Evolutionary conservation across 176 grass and related monocot genomes (phyloP).

Genomic region (Raddia distichophylla): DNA sequence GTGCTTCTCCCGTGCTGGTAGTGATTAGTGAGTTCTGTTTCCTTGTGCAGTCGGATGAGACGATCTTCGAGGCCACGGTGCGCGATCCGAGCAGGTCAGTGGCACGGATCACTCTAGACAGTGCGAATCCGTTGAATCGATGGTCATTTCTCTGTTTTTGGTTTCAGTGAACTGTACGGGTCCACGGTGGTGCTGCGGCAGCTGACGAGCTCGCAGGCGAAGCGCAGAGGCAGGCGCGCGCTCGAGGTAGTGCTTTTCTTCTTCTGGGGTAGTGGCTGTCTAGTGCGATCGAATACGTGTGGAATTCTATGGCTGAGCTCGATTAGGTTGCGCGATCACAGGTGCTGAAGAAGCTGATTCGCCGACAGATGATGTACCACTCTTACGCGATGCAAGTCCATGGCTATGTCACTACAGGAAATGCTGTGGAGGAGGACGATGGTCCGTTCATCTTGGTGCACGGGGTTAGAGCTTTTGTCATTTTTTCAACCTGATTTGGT

Average conservation of each 20-base stretch:
- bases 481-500: constrained; percentile 26
- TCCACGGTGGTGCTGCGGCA: constrained; percentile 88
- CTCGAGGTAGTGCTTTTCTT: constrained; percentile 65
- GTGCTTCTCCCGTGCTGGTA: constrained; percentile 19
- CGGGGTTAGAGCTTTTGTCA: constrained; percentile 55
- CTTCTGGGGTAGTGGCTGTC: constrained; percentile 11
- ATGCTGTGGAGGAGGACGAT: constrained; percentile 44
- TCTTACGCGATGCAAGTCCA: constrained; percentile 96
- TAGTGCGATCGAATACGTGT: constrained; percentile 3
- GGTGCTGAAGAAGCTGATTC: constrained; percentile 90
- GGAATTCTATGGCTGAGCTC: constrained; percentile 20
- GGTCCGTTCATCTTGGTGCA: constrained; percentile 81
- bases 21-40: background rate
- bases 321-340: constrained; percentile 37
- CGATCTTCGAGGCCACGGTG: constrained; percentile 87
- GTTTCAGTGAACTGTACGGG: constrained; percentile 65
- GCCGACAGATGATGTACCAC: constrained; percentile 86
- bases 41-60: constrained; percentile 74
- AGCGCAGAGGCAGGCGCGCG: constrained; percentile 85
- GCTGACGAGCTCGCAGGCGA: constrained; percentile 74
- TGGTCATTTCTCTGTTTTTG: constrained; percentile 34
- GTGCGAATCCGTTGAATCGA: constrained; percentile 14
- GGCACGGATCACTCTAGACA: constrained; percentile 3
- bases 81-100: constrained; percentile 82
- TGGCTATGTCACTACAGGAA: constrained; percentile 62